Percentiles rank a stretch among this genome's conserved stretches.
Conservation (phyloP, 2,329 filamentous ascomycete species). For the Calonectria multiphialidica region DNA sequence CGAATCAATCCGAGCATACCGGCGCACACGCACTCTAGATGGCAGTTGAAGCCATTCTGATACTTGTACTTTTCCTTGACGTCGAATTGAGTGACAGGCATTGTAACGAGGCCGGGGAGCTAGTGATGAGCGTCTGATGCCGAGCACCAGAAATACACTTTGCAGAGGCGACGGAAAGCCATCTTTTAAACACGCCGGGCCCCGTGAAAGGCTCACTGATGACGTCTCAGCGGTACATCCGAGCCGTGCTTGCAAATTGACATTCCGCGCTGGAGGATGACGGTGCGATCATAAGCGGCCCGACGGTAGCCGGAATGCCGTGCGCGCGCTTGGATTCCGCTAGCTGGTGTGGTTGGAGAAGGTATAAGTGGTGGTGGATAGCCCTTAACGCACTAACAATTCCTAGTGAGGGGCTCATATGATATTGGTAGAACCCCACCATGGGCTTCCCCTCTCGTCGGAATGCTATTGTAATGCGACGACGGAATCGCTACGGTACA, state of each 20-base stretch:
- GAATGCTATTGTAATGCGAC: neutral
- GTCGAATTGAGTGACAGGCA: conserved; percentile 64
- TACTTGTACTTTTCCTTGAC: conserved; percentile 75
- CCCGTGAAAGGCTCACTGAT: conserved; percentile 32
- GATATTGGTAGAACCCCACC: conserved; percentile 5
- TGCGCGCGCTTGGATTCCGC: conserved; percentile 40
- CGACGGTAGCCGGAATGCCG: conserved; percentile 44
- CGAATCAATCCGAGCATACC: rapidly evolving
- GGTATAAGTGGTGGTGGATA: conserved; percentile 11
- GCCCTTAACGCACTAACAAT: conserved; percentile 20
- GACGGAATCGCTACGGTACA: neutral
- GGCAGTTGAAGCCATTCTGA: conserved; percentile 81
- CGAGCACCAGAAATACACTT: conserved; percentile 7
- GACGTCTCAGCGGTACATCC: conserved; percentile 36
- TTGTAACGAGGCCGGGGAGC: conserved; percentile 42
- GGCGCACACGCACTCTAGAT: conserved; percentile 74
- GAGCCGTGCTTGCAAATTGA: conserved; percentile 31
- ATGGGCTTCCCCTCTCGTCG: neutral
- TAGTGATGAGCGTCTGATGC: conserved; percentile 18
- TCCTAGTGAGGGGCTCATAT: too few relatives aligned
- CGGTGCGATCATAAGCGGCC: conserved; percentile 33
- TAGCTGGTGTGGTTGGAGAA: neutral
- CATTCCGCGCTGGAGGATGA: conserved; percentile 40
- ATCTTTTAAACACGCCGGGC: conserved; percentile 39
- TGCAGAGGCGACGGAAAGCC: conserved; percentile 21